Evolutionary conservation across 129 eudicot genomes (phyloP).

Genomic region (Gnaphalium uliginosum): DNA sequence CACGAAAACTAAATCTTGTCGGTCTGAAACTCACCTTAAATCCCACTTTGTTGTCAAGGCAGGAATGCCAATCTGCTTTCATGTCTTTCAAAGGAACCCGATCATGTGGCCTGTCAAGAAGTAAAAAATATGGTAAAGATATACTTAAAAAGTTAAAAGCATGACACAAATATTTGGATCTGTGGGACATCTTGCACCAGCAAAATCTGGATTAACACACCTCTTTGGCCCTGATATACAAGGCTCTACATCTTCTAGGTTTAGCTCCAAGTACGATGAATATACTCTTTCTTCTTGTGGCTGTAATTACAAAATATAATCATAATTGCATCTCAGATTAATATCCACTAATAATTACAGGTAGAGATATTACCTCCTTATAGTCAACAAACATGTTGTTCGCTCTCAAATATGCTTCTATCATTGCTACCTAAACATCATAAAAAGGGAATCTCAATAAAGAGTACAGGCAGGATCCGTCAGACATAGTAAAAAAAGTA

Average conservation of each 20-base stretch:
- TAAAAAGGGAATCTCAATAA: slow-evolving; percentile 10
- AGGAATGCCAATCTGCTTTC: slow-evolving; percentile 96
- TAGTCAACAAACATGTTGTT: slow-evolving; percentile 98
- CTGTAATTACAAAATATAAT: slow-evolving; percentile 42
- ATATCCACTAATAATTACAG: slow-evolving; percentile 5
- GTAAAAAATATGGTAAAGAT: neutral
- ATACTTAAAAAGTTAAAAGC: neutral
- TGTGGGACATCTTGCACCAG: neutral
- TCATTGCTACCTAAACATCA: slow-evolving; percentile 77
- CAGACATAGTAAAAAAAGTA: neutral
- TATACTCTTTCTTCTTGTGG: slow-evolving; percentile 79
- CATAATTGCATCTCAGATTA: slow-evolving; percentile 7
- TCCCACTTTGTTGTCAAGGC: slow-evolving; percentile 92
- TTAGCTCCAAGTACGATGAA: slow-evolving; percentile 73
- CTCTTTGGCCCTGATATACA: slow-evolving; percentile 96
- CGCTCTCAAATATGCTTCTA: slow-evolving; percentile 91
- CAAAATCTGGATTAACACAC: slow-evolving; percentile 37
- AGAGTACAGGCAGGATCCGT: neutral
- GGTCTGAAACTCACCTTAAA: slow-evolving; percentile 59
- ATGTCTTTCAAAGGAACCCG: slow-evolving; percentile 90
- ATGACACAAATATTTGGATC: neutral
- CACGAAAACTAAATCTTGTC: neutral
- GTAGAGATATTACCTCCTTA: slow-evolving; percentile 54
- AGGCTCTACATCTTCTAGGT: slow-evolving; percentile 84
- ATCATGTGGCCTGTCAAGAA: slow-evolving; percentile 72